Conservation (phyloP, 306 rosid genomes). For the Rosa multiflora region DNA sequence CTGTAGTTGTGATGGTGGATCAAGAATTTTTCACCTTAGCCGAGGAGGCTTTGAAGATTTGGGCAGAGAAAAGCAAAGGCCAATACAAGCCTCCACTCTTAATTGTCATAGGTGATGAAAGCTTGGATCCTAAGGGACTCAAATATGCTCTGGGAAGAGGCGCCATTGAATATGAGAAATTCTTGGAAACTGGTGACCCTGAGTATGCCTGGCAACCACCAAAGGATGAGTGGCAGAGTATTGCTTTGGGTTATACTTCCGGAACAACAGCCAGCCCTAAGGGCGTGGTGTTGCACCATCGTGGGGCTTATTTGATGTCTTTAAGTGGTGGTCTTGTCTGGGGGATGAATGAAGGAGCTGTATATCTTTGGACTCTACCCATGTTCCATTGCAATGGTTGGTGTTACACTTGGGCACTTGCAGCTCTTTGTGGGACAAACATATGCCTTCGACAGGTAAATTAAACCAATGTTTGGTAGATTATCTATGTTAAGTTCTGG, state of each 20-base stretch:
- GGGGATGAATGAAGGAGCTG: constrained; percentile 90
- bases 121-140: constrained; percentile 50
- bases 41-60: constrained; percentile 72
- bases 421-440: constrained; percentile 82
- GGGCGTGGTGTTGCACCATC: constrained; percentile 89
- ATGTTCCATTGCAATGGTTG: constrained; percentile 99
- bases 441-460: constrained; percentile 93
- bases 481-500: constrained; percentile 1
- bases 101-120: constrained; percentile 75
- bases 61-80: constrained; percentile 45
- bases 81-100: constrained; percentile 58
- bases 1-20: constrained; percentile 59
- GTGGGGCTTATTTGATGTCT: constrained; percentile 80
- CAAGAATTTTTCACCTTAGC: constrained; percentile 59
- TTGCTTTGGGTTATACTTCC: constrained; percentile 88
- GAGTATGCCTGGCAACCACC: constrained; percentile 85
- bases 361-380: constrained; percentile 91
- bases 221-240: constrained; percentile 98
- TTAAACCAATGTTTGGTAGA: background rate
- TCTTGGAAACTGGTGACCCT: constrained; percentile 74
- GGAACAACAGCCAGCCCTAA: constrained; percentile 96
- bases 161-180: constrained; percentile 63
- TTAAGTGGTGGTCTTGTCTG: constrained; percentile 61
- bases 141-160: constrained; percentile 47
- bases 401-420: constrained; percentile 87